phyloP scores from a whole-genome alignment of 2,329 filamentous ascomycete genomes.

The Hymenoscyphus infarciens region DNA sequence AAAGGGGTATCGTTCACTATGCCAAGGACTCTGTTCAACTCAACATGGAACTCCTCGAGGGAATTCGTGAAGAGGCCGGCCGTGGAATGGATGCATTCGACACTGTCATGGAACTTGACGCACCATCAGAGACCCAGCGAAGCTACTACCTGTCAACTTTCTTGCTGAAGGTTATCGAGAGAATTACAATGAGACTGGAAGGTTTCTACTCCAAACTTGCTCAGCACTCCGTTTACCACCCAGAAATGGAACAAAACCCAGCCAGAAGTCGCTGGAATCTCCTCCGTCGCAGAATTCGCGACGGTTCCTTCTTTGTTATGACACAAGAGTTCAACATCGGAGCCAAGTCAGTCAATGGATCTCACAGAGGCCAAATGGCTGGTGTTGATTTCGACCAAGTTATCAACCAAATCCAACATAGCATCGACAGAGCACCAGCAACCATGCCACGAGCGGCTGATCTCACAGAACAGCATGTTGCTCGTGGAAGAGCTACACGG shows the following conservation, averaged over 20 bases:
- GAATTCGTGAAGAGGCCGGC: conserved; percentile 50
- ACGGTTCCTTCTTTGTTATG: conserved; percentile 51
- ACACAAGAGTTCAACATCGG: conserved; percentile 38
- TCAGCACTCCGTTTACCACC: conserved; percentile 47
- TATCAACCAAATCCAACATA: conserved; percentile 42
- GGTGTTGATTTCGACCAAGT: conserved; percentile 45
- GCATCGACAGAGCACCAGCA: conserved; percentile 29
- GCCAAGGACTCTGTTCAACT: conserved; percentile 47
- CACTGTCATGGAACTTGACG: conserved; percentile 42
- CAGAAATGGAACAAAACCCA: conserved; percentile 50
- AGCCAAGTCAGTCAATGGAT: conserved; percentile 13
- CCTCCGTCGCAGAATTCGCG: conserved; percentile 44
- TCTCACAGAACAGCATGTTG: conserved; percentile 43
- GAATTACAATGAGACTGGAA: conserved; percentile 49
- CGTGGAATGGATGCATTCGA: conserved; percentile 54
- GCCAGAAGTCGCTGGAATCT: conserved; percentile 51
- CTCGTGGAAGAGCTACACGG: conserved; percentile 30
- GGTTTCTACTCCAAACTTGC: conserved; percentile 51
- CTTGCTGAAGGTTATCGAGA: conserved; percentile 49
- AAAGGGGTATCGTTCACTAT: conserved; percentile 49
- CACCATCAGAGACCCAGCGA: conserved; percentile 38
- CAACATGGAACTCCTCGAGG: conserved; percentile 51
- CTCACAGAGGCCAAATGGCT: conserved; percentile 30
- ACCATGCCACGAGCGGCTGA: conserved; percentile 26
- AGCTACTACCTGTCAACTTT: conserved; percentile 41